These are phyloP conservation scores for Colletotrichum sp. DNA, from an alignment of 2,329 filamentous ascomycete species.

Conservation along the genomic window DNA sequence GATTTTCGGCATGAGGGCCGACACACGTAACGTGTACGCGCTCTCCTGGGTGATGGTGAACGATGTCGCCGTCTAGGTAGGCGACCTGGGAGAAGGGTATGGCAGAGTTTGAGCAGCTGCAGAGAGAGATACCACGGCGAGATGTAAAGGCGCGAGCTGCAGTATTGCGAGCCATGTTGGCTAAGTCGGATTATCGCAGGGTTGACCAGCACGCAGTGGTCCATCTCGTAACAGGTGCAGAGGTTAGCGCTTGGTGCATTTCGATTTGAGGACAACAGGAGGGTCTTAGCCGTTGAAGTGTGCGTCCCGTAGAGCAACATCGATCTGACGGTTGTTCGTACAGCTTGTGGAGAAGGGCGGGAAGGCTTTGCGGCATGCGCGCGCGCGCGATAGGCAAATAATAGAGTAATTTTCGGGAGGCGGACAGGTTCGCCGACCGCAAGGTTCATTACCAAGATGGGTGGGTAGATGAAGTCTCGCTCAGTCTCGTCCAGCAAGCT, in stretches of 20 bases:
- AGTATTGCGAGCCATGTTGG: not conserved
- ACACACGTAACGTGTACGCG: constrained; percentile 54
- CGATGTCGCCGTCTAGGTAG: constrained; percentile 43
- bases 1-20: constrained; percentile 57
- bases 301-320: not conserved
- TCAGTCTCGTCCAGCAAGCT: too few species aligned
- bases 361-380: not conserved
- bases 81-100: not conserved
- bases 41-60: constrained; percentile 46
- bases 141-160: not conserved
- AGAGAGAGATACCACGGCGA: not conserved
- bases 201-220: not conserved
- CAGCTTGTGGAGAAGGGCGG: not conserved
- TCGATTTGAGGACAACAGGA: not conserved
- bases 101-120: not conserved
- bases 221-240: not conserved
- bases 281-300: not conserved
- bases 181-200: not conserved
- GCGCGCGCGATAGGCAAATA: too few species aligned
- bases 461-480: too few species aligned
- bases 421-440: too few species aligned
- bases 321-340: not conserved
- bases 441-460: too few species aligned
- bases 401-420: too few species aligned
- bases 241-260: not conserved